Evolutionary conservation across 371 early-diverging fungal genomes (phyloP).

Genomic region (Phascolomyces articulosus): DNA sequence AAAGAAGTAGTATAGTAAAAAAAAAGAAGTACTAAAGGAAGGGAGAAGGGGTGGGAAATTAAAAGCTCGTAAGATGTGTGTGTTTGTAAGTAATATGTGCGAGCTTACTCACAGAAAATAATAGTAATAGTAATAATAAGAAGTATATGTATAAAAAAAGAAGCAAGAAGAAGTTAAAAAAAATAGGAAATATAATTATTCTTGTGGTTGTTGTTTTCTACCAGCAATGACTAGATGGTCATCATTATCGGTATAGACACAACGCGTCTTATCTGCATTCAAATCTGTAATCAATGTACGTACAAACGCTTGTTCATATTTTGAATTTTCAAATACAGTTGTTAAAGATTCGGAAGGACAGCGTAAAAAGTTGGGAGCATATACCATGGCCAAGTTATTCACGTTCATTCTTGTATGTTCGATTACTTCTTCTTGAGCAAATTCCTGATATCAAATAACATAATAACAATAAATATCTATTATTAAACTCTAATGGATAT

Average conservation of each 20-base stretch:
- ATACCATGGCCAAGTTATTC: conserved; percentile 95
- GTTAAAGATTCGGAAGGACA: conserved; percentile 83
- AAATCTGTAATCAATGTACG: conserved; percentile 38
- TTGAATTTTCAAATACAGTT: conserved; percentile 82
- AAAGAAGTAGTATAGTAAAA: neutral
- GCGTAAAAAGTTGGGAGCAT: conserved; percentile 92
- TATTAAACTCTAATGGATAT: neutral
- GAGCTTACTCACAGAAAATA: neutral
- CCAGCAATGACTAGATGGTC: conserved; percentile 5
- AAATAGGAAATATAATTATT: neutral
- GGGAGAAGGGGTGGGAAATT: neutral
- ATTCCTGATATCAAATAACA: conserved; percentile 46
- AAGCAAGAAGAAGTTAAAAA: neutral
- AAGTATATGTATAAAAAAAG: neutral
- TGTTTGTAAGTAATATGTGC: neutral
- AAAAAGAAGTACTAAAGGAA: too few relatives aligned
- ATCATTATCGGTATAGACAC: conserved; percentile 17
- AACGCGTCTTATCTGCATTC: conserved; percentile 23
- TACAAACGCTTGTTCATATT: conserved; percentile 63
- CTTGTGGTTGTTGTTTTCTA: neutral
- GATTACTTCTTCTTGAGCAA: conserved; percentile 73
- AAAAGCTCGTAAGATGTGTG: neutral
- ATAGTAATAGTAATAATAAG: neutral
- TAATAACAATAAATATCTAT: neutral
- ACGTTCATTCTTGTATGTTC: conserved; percentile 86